Conservation (phyloP, 2,329 filamentous ascomycete genomes). For the Fusarium sp. region DNA sequence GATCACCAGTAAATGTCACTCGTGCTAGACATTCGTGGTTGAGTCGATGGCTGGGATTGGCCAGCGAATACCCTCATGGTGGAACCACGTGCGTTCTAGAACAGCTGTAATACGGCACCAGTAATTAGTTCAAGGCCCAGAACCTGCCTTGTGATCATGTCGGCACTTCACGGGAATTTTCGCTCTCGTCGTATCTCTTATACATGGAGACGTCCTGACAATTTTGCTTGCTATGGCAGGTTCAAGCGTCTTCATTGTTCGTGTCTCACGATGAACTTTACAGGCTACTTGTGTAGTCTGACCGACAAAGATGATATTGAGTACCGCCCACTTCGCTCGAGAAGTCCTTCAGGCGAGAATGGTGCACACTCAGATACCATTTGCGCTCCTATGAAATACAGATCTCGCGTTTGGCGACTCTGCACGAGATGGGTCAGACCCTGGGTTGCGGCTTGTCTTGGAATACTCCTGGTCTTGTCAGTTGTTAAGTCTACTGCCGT, state of each 20-base stretch:
- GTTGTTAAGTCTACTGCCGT: neutral
- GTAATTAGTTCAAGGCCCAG: constrained; percentile 6
- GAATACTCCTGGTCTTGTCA: constrained; percentile 21
- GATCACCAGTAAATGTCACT: neutral
- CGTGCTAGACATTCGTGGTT: constrained; percentile 31
- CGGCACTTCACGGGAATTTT: constrained; percentile 23
- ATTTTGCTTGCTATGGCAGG: neutral
- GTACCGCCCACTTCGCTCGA: constrained; percentile 25
- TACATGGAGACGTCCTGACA: neutral
- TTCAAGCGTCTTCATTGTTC: neutral
- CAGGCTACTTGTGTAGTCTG: constrained; percentile 23
- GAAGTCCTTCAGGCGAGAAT: neutral
- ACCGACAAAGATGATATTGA: constrained; percentile 20
- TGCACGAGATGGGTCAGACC: constrained; percentile 7
- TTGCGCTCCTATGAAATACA: neutral
- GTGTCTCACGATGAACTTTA: constrained; percentile 12
- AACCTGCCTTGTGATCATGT: constrained; percentile 26
- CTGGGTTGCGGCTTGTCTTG: constrained; percentile 2
- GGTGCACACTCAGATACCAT: neutral
- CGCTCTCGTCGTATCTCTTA: constrained; percentile 2
- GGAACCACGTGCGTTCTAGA: constrained; percentile 38
- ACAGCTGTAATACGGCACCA: constrained; percentile 34
- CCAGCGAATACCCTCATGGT: constrained; percentile 14
- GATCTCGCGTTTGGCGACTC: neutral
- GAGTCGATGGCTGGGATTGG: constrained; percentile 31